Evolutionary conservation across 169 alveolate genomes (phyloP).

Genomic region (Eimeria tenella): DNA sequence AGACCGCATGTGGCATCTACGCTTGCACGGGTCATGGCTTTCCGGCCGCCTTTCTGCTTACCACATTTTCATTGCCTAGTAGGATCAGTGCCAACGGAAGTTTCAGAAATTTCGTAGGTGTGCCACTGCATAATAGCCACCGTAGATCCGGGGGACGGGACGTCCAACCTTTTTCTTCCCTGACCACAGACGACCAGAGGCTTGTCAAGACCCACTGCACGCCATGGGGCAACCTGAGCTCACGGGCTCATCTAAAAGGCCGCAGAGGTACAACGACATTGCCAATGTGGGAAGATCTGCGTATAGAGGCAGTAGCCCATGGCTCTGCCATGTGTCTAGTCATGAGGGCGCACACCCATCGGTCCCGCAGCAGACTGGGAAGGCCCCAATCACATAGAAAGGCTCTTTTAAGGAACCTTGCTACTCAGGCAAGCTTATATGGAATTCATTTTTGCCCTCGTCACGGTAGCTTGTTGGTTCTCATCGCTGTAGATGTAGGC

Average conservation of each 20-base stretch:
- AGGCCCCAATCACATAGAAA: slow-evolving; percentile 75
- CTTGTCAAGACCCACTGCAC: neutral
- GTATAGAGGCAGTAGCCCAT: neutral
- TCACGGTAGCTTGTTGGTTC: neutral
- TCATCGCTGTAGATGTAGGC: neutral
- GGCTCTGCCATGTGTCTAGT: slow-evolving; percentile 8
- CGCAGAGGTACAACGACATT: neutral
- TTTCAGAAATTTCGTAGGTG: too few species aligned
- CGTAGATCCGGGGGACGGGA: too few species aligned
- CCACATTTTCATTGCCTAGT: too few species aligned
- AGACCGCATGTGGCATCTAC: too few species aligned
- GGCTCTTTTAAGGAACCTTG: slow-evolving; percentile 74
- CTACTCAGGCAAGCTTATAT: slow-evolving; percentile 63
- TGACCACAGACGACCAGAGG: neutral
- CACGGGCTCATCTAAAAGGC: neutral
- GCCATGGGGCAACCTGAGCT: neutral
- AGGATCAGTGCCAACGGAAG: too few species aligned
- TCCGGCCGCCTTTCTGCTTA: too few species aligned
- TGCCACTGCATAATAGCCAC: too few species aligned
- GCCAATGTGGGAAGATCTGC: too few species aligned
- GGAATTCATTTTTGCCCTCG: neutral
- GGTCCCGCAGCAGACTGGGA: slow-evolving; percentile 61
- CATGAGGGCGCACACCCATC: slow-evolving; percentile 73
- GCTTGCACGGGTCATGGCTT: too few species aligned
- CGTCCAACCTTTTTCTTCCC: too few species aligned